Conservation (phyloP, 1,284 basidiomycete genomes). For the Rhodotorula sp. region DNA sequence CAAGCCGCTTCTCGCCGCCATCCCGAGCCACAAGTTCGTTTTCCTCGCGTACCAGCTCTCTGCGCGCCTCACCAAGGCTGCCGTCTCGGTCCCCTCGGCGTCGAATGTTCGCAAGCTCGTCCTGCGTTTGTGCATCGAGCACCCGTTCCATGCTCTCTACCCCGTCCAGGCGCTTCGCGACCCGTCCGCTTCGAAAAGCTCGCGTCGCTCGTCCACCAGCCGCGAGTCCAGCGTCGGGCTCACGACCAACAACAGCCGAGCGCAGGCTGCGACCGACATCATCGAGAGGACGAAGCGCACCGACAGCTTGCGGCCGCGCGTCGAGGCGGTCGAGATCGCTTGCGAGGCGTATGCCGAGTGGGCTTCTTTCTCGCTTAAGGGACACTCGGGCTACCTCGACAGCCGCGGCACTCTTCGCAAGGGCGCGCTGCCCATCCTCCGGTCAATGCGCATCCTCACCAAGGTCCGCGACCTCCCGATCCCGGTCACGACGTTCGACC, state of each 20-base stretch:
- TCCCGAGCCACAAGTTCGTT: slow-evolving; percentile 88
- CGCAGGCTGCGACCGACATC: slow-evolving; percentile 68
- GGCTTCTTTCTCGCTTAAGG: slow-evolving; percentile 66
- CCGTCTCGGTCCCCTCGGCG: slow-evolving; percentile 57
- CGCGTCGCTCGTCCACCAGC: slow-evolving; percentile 35
- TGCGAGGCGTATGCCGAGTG: slow-evolving; percentile 77
- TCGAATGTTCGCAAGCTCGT: slow-evolving; percentile 67
- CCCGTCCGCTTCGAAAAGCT: background rate
- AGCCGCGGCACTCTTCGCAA: slow-evolving; percentile 13
- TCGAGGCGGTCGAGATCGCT: slow-evolving; percentile 65
- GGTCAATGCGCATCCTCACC: slow-evolving; percentile 12
- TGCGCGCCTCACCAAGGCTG: slow-evolving; percentile 68
- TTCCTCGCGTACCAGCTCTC: slow-evolving; percentile 89
- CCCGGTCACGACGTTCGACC: slow-evolving; percentile 75
- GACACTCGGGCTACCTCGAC: slow-evolving; percentile 34
- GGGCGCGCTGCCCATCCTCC: slow-evolving; percentile 8
- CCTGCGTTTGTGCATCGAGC: slow-evolving; percentile 76
- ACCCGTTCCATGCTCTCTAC: slow-evolving; percentile 92
- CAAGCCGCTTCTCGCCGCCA: slow-evolving; percentile 46
- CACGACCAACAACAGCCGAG: slow-evolving; percentile 58
- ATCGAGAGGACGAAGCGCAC: slow-evolving; percentile 61
- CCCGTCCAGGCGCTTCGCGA: slow-evolving; percentile 71
- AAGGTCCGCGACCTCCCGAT: slow-evolving; percentile 64
- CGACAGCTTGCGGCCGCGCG: slow-evolving; percentile 52
- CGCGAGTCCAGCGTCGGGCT: slow-evolving; percentile 21